A percentile compares a stretch with the other conserved stretches of the same genome.
These are phyloP conservation scores for Chiua virens DNA, from an alignment of 768 basidiomycete species.

Conservation along the genomic window DNA sequence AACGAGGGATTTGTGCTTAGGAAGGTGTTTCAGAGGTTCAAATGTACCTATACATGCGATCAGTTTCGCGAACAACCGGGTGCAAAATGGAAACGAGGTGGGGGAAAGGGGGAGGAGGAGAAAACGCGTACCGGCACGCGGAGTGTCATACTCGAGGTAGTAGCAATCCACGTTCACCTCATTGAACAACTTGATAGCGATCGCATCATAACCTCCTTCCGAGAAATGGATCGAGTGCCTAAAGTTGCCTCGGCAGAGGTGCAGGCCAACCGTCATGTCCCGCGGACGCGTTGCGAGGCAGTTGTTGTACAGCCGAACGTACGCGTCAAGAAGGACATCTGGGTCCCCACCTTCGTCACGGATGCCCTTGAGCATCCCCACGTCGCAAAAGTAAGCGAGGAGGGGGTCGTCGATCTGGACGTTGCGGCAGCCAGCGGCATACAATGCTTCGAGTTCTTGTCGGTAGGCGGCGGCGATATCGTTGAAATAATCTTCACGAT, in stretches of 20 bases:
- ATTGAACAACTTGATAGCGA: slow-evolving; percentile 46
- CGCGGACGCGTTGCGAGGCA: slow-evolving; percentile 36
- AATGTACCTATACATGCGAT: slow-evolving; percentile 22
- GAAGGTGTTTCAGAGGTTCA: slow-evolving; percentile 31
- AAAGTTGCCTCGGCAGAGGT: slow-evolving; percentile 44
- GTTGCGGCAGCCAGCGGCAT: slow-evolving; percentile 43
- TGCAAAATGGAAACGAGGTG: not conserved
- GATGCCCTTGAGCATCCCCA: slow-evolving; percentile 56
- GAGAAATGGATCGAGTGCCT: slow-evolving; percentile 39
- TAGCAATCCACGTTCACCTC: slow-evolving; percentile 43
- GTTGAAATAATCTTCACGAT: slow-evolving; percentile 44
- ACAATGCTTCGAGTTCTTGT: slow-evolving; percentile 45
- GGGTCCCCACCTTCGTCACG: slow-evolving; percentile 59
- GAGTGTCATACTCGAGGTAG: slow-evolving; percentile 50
- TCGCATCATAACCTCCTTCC: slow-evolving; percentile 46
- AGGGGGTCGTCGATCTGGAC: slow-evolving; percentile 50
- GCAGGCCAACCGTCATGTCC: slow-evolving; percentile 43
- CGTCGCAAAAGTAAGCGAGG: slow-evolving; percentile 65
- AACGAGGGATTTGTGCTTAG: slow-evolving; percentile 39
- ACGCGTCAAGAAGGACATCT: slow-evolving; percentile 63
- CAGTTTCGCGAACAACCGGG: not conserved
- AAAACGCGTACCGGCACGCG: slow-evolving; percentile 39
- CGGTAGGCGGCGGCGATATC: slow-evolving; percentile 49
- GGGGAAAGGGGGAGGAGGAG: too few relatives aligned
- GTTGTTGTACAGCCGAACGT: slow-evolving; percentile 41